These are phyloP conservation scores for Mycena epipterygia DNA, from an alignment of 768 basidiomycete species.

Conservation along the genomic window DNA sequence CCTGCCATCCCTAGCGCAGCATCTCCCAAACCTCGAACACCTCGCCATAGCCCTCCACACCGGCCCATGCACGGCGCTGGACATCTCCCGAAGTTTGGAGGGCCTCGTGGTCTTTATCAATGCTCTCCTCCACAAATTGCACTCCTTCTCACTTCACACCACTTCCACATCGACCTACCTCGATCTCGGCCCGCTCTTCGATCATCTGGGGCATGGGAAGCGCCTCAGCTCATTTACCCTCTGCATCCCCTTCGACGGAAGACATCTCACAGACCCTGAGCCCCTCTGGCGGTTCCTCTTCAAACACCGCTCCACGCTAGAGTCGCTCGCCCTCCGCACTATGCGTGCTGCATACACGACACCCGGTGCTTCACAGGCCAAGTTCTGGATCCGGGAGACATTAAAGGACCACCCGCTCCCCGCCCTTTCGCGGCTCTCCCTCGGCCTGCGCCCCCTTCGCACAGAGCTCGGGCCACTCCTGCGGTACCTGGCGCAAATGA, in stretches of 20 bases:
- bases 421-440: slow-evolving; percentile 46
- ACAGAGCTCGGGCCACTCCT: slow-evolving; percentile 45
- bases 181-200: slow-evolving; percentile 55
- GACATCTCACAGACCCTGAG: slow-evolving; percentile 52
- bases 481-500: slow-evolving; percentile 47
- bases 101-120: slow-evolving; percentile 61
- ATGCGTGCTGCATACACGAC: slow-evolving; percentile 41
- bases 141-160: slow-evolving; percentile 52
- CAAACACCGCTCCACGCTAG: slow-evolving; percentile 51
- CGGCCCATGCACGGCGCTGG: slow-evolving; percentile 37
- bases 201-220: slow-evolving; percentile 54
- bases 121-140: slow-evolving; percentile 55
- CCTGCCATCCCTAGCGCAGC: slow-evolving; percentile 44
- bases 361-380: slow-evolving; percentile 43
- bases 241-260: slow-evolving; percentile 61
- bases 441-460: slow-evolving; percentile 57
- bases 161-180: slow-evolving; percentile 53
- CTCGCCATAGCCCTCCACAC: slow-evolving; percentile 55
- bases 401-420: slow-evolving; percentile 46
- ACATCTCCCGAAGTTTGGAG: slow-evolving; percentile 54
- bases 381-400: slow-evolving; percentile 59
- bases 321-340: slow-evolving; percentile 52
- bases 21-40: slow-evolving; percentile 50
- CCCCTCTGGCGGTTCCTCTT: slow-evolving; percentile 52
- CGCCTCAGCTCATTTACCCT: slow-evolving; percentile 52